Conservation (phyloP, 2,329 filamentous ascomycete genomes). For the Fusarium metavorans region DNA sequence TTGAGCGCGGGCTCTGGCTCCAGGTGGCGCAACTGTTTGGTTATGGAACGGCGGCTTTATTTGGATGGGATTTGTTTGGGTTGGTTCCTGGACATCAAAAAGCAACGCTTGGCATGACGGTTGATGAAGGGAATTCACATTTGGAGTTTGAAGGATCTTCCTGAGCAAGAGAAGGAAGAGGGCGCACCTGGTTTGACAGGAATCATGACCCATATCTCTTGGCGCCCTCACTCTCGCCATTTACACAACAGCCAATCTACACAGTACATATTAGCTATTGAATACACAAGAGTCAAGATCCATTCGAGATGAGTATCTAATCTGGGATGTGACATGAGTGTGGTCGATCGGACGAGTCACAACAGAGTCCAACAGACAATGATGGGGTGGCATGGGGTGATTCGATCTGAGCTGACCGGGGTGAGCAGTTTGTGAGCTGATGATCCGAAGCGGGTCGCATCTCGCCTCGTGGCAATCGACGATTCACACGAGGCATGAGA, state of each 20-base stretch:
- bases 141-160: constrained; percentile 37
- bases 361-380: background rate
- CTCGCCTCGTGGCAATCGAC: constrained; percentile 4
- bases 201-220: constrained; percentile 13
- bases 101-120: constrained; percentile 41
- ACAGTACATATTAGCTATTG: constrained; percentile 33
- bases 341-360: background rate
- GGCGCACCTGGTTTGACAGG: constrained; percentile 12
- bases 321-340: background rate
- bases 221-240: constrained; percentile 8
- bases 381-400: constrained; percentile 2
- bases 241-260: background rate
- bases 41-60: constrained; percentile 17
- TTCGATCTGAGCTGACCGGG: constrained; percentile 1
- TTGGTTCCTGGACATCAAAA: constrained; percentile 34
- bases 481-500: background rate
- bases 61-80: constrained; percentile 14
- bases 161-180: constrained; percentile 15
- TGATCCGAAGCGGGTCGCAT: constrained; percentile 2
- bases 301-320: background rate
- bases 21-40: constrained; percentile 33
- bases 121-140: constrained; percentile 39
- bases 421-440: constrained; percentile 4
- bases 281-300: constrained; percentile 27
- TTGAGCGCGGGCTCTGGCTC: constrained; percentile 38